A percentile compares a stretch with the other conserved stretches of the same genome.
phyloP scores from a whole-genome alignment of 2,329 filamentous ascomycete genomes.

The Incumbomyces delicatus region DNA sequence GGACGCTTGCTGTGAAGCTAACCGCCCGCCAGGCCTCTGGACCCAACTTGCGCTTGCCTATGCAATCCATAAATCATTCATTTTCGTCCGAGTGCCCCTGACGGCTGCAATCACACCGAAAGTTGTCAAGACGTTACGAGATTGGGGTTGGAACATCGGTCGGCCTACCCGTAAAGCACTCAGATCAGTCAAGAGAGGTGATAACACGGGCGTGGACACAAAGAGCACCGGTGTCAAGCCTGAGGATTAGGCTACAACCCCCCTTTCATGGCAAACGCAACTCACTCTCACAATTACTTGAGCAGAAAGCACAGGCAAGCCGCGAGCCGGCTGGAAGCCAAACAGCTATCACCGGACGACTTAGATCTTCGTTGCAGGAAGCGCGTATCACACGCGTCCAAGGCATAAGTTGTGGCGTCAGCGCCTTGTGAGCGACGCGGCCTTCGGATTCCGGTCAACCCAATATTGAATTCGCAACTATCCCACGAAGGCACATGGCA shows the following conservation, averaged over 20 bases:
- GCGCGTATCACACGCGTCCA: too few relatives aligned
- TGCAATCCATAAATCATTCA: slow-evolving; percentile 95
- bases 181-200: slow-evolving; percentile 24
- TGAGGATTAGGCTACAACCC: background rate
- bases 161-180: slow-evolving; percentile 30
- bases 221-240: slow-evolving; percentile 17
- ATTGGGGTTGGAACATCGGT: slow-evolving; percentile 92
- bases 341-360: too few relatives aligned
- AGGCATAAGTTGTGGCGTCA: too few relatives aligned
- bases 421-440: too few relatives aligned
- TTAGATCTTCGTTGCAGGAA: too few relatives aligned
- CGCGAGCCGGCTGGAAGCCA: too few relatives aligned
- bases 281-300: too few relatives aligned
- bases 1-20: background rate
- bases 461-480: too few relatives aligned
- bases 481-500: too few relatives aligned
- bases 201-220: slow-evolving; percentile 16
- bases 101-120: slow-evolving; percentile 86
- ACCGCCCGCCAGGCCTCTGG: slow-evolving; percentile 47
- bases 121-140: slow-evolving; percentile 76
- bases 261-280: background rate
- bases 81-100: slow-evolving; percentile 87
- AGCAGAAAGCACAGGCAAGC: too few relatives aligned
- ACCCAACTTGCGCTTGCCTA: slow-evolving; percentile 91
- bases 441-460: too few relatives aligned